Percentiles rank a stretch among this genome's conserved stretches.
Conservation (phyloP, 495 filamentous ascomycete genomes). For the Podospora pseudoanserina region DNA sequence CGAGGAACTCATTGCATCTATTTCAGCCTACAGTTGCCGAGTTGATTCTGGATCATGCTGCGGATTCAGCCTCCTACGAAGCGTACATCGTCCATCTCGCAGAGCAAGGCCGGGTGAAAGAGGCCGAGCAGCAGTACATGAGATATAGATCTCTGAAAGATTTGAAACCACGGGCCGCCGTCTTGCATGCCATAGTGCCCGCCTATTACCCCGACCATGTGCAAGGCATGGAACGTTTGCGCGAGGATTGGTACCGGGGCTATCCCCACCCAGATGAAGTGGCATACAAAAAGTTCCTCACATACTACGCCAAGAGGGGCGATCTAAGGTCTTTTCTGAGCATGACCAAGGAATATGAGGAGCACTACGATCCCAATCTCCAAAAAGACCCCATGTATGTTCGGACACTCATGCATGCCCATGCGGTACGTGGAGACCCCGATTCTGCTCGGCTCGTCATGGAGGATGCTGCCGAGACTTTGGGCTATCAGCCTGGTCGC, state of each 20-base stretch:
- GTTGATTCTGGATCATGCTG: conserved; percentile 28
- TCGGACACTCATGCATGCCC: conserved; percentile 56
- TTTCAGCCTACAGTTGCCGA: conserved; percentile 20
- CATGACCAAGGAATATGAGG: conserved; percentile 53
- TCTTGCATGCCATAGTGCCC: conserved; percentile 26
- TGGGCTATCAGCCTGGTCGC: conserved; percentile 51
- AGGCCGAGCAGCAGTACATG: conserved; percentile 32
- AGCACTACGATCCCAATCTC: conserved; percentile 36
- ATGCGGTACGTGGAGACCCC: conserved; percentile 62
- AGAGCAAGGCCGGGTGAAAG: conserved; percentile 17
- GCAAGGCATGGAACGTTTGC: conserved; percentile 48
- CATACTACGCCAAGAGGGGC: conserved; percentile 52
- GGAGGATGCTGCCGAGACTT: conserved; percentile 49
- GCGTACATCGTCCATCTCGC: conserved; percentile 25
- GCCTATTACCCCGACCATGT: conserved; percentile 37
- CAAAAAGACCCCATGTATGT: conserved; percentile 33
- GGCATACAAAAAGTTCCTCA: conserved; percentile 49
- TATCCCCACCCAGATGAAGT: conserved; percentile 35
- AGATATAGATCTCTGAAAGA: conserved; percentile 36
- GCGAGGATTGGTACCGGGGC: conserved; percentile 51
- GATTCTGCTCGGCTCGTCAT: conserved; percentile 57
- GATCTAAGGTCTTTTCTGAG: conserved; percentile 48
- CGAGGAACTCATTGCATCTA: conserved; percentile 17
- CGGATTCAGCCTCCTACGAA: conserved; percentile 30
- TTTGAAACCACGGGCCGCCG: conserved; percentile 1